phyloP scores from a whole-genome alignment of 2,329 filamentous ascomycete genomes.

The Ophiocordyceps robertsii region DNA sequence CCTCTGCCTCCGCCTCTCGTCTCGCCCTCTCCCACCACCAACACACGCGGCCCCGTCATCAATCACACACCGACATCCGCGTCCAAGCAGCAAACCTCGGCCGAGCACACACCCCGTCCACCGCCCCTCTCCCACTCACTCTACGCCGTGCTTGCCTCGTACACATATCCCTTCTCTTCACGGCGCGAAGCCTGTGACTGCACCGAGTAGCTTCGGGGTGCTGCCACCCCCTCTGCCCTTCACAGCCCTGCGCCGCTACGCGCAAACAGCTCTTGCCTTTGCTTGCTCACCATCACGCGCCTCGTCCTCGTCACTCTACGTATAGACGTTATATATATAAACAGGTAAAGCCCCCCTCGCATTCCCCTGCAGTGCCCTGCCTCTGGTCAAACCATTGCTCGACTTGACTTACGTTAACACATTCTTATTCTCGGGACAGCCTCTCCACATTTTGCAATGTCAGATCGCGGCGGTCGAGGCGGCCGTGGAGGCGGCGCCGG shows the following conservation, averaged over 20 bases:
- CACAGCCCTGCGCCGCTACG: not conserved
- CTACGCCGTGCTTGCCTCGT: no score
- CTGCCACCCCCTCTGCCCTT: no score
- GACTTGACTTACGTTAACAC: not conserved
- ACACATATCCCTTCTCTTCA: no score
- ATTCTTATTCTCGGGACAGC: not conserved
- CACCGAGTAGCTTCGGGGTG: no score
- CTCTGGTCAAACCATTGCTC: not conserved
- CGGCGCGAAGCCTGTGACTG: no score
- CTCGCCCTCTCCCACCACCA: no score
- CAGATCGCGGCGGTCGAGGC: conserved; percentile 14
- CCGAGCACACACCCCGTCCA: no score
- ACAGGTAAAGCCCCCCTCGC: not conserved
- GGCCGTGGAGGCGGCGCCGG: conserved; percentile 3
- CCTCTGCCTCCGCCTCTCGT: no score
- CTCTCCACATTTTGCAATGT: conserved; percentile 7
- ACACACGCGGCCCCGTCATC: no score
- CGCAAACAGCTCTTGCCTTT: not conserved
- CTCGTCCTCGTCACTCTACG: not conserved
- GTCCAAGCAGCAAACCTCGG: no score
- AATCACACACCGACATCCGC: no score
- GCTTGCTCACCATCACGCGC: not conserved
- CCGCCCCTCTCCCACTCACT: no score
- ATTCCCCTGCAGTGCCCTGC: not conserved
- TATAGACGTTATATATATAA: not conserved